Percentiles rank a stretch among this genome's conserved stretches.
Conservation (phyloP, 2,329 filamentous ascomycete genomes). For the Pseudocercospora fijiensis region DNA sequence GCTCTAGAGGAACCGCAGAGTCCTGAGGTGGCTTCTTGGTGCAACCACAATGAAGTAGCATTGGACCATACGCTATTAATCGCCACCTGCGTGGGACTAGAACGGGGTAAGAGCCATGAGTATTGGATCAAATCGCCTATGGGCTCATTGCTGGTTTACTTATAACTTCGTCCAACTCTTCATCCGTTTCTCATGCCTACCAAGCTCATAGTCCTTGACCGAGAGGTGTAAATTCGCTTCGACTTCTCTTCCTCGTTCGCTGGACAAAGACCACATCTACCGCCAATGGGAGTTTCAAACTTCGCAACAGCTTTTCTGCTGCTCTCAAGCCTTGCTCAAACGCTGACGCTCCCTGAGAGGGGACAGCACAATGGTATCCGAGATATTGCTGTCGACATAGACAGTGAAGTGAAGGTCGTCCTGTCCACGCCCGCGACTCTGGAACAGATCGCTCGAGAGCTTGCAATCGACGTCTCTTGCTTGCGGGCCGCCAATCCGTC, state of each 20-base stretch:
- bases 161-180: not conserved
- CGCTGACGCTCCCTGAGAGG: not conserved
- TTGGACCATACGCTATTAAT: not conserved
- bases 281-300: not conserved
- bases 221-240: not conserved
- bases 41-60: not conserved
- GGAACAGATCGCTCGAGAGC: not conserved
- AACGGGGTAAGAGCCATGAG: not conserved
- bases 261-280: not conserved
- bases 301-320: slow-evolving; percentile 3
- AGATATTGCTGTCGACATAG: not conserved
- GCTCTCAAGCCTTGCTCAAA: not conserved
- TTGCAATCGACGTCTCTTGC: not conserved
- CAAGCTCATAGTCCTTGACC: not conserved
- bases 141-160: not conserved
- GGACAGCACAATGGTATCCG: not conserved
- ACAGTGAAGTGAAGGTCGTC: not conserved
- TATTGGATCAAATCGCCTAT: not conserved
- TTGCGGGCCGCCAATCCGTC: slow-evolving; percentile 4
- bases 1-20: not conserved
- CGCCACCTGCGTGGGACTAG: not conserved
- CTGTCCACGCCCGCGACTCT: not conserved
- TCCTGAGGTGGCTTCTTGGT: not conserved
- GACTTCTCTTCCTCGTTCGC: not conserved
- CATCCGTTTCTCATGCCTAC: not conserved